Base-by-base conservation (phyloP, 83 land plant genomes). In the Isoetes engelmannii region DNA sequence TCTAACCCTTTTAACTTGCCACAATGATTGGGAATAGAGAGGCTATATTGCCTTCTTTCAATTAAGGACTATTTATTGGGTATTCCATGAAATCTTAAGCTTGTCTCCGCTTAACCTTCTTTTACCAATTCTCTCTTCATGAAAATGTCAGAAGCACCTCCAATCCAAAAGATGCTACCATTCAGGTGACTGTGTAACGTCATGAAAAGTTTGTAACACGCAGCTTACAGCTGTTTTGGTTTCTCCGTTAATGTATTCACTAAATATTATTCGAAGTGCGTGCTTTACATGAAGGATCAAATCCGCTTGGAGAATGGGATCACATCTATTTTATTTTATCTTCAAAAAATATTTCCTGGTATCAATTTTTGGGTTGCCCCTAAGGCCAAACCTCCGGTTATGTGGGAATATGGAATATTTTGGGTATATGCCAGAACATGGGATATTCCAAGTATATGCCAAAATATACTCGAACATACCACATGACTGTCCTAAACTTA, bases 311-410 rank as follows among this genome's bases (percentile, higher is more conserved):
- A 86, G 74, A 92, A 92, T 72, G 93, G 89, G 67, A 93, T 92
- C 7, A 89, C 89, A 18, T 81, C 97, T 8, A 83, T 69, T 57
- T 85, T 92, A 62, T 92, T 92, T 69, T 92, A 92, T 83, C 88
- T 92, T 15, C 97, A 92, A 74, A 92, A 86, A 50, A 89, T 92
- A 12, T 92, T 83, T 77, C 92, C 92, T 63, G 97, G 97, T 86
- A 80, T 45, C 4, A 37, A 37, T 66, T 50, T 4, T 9, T 42
- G n/a, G n/a, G n/a, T n/a, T n/a, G n/a, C n/a, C n/a, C n/a, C n/a
- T n/a, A n/a, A n/a, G n/a, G n/a, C n/a, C n/a, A n/a, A n/a, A n/a
- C n/a, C n/a, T n/a, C n/a, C n/a, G n/a, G n/a, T n/a, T n/a, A n/a
- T n/a, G n/a, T n/a, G n/a, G n/a, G n/a, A n/a, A n/a, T n/a, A n/a